Evolutionary conservation across 495 filamentous ascomycete genomes (phyloP).

Genomic region (Rhypophila decipiens): DNA sequence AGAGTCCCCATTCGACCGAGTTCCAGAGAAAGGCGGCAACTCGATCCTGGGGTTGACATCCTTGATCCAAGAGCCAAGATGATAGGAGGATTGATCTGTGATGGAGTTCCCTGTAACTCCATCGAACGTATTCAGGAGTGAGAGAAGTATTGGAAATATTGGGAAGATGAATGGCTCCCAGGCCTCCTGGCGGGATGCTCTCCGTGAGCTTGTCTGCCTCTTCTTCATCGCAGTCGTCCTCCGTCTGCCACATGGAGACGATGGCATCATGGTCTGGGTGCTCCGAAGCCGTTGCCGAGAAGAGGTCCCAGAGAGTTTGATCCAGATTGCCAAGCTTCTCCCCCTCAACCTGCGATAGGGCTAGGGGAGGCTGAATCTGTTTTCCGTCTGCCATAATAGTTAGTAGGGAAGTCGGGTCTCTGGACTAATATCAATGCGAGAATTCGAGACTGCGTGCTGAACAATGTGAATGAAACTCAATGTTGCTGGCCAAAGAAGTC

Average conservation of each 20-base stretch:
- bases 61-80: constrained; percentile 2
- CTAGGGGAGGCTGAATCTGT: no score
- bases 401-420: no score
- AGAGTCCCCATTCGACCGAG: constrained; percentile 26
- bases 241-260: constrained; percentile 15
- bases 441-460: no score
- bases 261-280: constrained; percentile 11
- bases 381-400: no score
- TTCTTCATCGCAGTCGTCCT: neutral
- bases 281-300: constrained; percentile 2
- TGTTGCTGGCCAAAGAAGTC: no score
- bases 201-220: neutral
- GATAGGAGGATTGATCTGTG: constrained; percentile 4
- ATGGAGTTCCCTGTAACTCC: constrained; percentile 10
- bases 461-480: no score
- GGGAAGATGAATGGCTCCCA: no score
- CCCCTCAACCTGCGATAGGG: no score
- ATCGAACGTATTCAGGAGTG: constrained; percentile 6
- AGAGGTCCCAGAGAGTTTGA: constrained; percentile 11
- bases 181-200: no score
- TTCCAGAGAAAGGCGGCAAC: constrained; percentile 26
- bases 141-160: no score
- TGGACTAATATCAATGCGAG: no score
- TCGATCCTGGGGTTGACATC: constrained; percentile 3
- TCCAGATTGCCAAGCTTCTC: constrained; percentile 5